Percentiles rank a stretch among this genome's conserved stretches.
These are phyloP conservation scores for Exophiala sp. DNA, from an alignment of 2,329 filamentous ascomycete species.

Conservation along the genomic window DNA sequence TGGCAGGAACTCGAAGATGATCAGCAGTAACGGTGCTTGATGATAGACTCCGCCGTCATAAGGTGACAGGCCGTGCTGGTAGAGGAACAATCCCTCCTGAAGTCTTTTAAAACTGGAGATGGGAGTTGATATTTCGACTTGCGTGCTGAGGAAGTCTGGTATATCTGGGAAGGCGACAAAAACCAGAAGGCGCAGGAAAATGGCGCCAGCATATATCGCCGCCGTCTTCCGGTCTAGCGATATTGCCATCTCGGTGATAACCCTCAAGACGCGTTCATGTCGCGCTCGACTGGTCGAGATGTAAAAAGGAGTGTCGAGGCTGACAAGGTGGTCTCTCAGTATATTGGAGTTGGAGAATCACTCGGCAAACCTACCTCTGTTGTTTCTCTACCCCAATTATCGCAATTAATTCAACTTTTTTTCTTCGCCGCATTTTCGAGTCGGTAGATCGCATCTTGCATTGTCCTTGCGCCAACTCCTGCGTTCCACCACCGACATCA, in stretches of 20 bases:
- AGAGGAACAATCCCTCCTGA: conserved; percentile 93
- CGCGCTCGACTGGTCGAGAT: not conserved
- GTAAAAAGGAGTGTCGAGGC: conserved; percentile 17
- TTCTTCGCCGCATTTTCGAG: conserved; percentile 6
- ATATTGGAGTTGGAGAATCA: conserved; percentile 2
- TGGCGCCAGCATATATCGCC: conserved; percentile 70
- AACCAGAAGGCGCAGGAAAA: conserved; percentile 73
- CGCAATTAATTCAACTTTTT: conserved; percentile 12
- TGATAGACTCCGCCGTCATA: conserved; percentile 89
- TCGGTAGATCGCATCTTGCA: not conserved
- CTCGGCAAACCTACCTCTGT: not conserved
- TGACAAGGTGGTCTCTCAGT: conserved; percentile 5
- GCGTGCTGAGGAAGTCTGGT: conserved; percentile 78
- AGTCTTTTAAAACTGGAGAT: conserved; percentile 98
- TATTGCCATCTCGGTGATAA: conserved; percentile 38
- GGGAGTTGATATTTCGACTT: conserved; percentile 94
- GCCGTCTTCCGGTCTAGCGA: conserved; percentile 57
- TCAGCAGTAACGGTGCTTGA: conserved; percentile 84
- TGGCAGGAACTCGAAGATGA: conserved; percentile 85
- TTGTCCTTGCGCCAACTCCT: conserved; percentile 2
- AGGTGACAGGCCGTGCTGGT: conserved; percentile 91
- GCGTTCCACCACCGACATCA: conserved; percentile 29
- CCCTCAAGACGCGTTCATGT: not conserved
- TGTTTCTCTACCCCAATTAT: not conserved
- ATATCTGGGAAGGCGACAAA: conserved; percentile 78